phyloP scores from a whole-genome alignment of 2,329 filamentous ascomycete genomes.

The Macrophomina tecta region DNA sequence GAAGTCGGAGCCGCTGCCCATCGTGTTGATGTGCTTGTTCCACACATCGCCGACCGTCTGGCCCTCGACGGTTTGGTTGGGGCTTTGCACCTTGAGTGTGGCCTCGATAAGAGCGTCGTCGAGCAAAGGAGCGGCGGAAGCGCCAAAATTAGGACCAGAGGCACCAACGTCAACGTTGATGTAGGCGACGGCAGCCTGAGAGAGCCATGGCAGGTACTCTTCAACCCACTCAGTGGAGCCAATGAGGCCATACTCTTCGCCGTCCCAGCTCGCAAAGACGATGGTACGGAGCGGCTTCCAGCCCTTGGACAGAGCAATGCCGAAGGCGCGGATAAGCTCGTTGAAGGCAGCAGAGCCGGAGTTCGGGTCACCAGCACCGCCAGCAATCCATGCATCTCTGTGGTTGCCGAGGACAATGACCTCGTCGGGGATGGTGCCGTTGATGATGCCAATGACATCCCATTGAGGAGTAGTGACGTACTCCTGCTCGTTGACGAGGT shows the following conservation, averaged over 20 bases:
- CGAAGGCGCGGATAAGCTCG: constrained; percentile 78
- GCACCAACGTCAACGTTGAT: constrained; percentile 84
- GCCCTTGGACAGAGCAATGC: constrained; percentile 71
- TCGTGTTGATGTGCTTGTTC: constrained; percentile 62
- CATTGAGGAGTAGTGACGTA: constrained; percentile 58
- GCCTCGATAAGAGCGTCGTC: constrained; percentile 74
- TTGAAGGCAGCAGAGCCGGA: constrained; percentile 80
- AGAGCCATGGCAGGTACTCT: constrained; percentile 83
- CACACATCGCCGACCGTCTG: constrained; percentile 72
- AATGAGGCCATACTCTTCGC: constrained; percentile 81
- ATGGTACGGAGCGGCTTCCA: constrained; percentile 90
- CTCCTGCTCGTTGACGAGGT: constrained; percentile 57
- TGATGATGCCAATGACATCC: constrained; percentile 90
- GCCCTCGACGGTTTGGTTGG: constrained; percentile 74
- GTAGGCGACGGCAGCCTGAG: constrained; percentile 75
- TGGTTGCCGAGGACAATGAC: constrained; percentile 93
- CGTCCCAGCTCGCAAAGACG: constrained; percentile 76
- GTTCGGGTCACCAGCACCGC: constrained; percentile 81
- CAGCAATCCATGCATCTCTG: constrained; percentile 86
- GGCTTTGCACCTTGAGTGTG: constrained; percentile 49
- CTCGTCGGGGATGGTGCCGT: constrained; percentile 82
- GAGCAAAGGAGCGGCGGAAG: constrained; percentile 75
- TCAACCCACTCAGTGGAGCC: constrained; percentile 95
- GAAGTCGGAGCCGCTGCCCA: constrained; percentile 60
- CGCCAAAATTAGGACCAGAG: constrained; percentile 66